Conservation (phyloP, 805 yeast species). For the Suhomyces kilbournensis region DNA sequence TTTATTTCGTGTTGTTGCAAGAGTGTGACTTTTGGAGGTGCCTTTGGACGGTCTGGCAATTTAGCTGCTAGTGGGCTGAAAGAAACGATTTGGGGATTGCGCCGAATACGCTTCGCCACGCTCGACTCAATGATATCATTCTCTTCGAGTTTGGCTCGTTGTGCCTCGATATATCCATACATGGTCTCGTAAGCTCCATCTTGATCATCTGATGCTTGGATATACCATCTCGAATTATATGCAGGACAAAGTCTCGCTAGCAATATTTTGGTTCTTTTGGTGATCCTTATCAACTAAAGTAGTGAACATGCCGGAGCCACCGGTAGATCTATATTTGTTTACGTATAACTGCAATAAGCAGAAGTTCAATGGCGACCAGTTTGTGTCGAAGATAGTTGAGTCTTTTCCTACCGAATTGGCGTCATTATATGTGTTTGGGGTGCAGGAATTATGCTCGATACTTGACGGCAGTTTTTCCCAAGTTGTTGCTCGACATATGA, state of each 20-base stretch:
- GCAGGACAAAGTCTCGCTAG: not conserved
- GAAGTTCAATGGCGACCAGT: constrained; percentile 31
- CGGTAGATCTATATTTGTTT: constrained; percentile 28
- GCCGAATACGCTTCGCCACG: constrained; percentile 54
- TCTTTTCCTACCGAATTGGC: constrained; percentile 34
- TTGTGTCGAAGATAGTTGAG: constrained; percentile 24
- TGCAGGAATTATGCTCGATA: constrained; percentile 61
- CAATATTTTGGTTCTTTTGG: not conserved
- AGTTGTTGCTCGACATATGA: constrained; percentile 35
- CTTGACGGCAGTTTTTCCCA: constrained; percentile 50
- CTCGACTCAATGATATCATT: constrained; percentile 70
- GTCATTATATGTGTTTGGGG: constrained; percentile 56
- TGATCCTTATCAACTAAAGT: not conserved
- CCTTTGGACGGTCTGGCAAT: constrained; percentile 21
- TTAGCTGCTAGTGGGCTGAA: not conserved
- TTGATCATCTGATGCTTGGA: not conserved
- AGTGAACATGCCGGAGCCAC: not conserved
- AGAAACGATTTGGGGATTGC: constrained; percentile 51
- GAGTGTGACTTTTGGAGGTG: constrained; percentile 8
- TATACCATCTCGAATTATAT: not conserved
- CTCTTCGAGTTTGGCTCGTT: constrained; percentile 51
- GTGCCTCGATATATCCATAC: constrained; percentile 32
- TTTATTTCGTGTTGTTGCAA: constrained; percentile 69
- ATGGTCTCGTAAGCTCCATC: constrained; percentile 8
- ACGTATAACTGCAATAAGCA: constrained; percentile 60